Evolutionary conservation across 148 eudicot genomes (phyloP).

Genomic region (Tetragonia tetragonoides): DNA sequence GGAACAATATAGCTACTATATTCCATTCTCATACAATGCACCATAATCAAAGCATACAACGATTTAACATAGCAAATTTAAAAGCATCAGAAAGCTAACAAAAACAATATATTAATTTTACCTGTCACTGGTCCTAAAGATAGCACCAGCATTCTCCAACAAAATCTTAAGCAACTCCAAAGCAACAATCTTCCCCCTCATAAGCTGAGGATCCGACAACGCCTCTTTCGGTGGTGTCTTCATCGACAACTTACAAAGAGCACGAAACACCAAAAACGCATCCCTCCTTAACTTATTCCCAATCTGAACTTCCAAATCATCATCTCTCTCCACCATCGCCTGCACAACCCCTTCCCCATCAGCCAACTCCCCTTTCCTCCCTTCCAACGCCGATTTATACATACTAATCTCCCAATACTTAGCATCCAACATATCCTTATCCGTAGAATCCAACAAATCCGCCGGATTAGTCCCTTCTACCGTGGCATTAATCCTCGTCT

Average conservation of each 20-base stretch:
- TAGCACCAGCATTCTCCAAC: conserved; percentile 96
- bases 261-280: conserved; percentile 93
- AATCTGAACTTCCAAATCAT: conserved; percentile 92
- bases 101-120: conserved; percentile 18
- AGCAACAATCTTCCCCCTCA: conserved; percentile 94
- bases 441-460: conserved; percentile 93
- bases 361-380: conserved; percentile 85
- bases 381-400: conserved; percentile 96
- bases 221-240: conserved; percentile 99
- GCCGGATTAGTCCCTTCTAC: conserved; percentile 94
- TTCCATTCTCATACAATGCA: neutral
- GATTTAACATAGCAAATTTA: neutral
- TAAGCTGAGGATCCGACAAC: conserved; percentile 68
- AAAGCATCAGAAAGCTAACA: neutral
- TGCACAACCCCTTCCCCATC: conserved; percentile 52
- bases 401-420: conserved; percentile 99
- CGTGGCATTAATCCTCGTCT: conserved; percentile 64
- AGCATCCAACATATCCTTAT: conserved; percentile 99
- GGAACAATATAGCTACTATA: neutral
- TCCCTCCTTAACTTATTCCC: conserved; percentile 95
- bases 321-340: conserved; percentile 56
- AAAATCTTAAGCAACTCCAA: conserved; percentile 96
- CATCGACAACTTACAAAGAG: conserved; percentile 93
- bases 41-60: neutral
- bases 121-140: conserved; percentile 98